Base-by-base conservation (phyloP, 805 yeast species). In the Aciculoconidium aculeatum region DNA sequence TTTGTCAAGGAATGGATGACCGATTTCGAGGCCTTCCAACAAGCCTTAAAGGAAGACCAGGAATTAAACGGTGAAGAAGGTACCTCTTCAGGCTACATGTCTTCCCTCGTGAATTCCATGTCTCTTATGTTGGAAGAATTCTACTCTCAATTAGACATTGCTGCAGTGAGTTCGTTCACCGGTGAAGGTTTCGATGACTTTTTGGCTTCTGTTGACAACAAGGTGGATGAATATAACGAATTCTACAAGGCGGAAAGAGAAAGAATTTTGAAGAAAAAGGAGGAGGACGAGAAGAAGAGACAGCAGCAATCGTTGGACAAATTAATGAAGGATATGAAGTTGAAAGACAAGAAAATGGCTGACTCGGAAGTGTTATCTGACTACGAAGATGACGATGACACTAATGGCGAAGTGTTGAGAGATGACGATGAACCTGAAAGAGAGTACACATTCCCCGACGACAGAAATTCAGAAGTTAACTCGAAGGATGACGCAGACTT, bases 1-100 rank as follows among this genome's bases (percentile, higher is more conserved):
- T 87, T 88, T 60, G 96, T 95, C 13, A 78, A 76, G 49, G 94
- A 85, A 42, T 92, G 99, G 99, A 86, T 92, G 96, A 74, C 80
- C 2, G 98, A 92, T 58, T 92, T 92, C 55, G 96, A 90, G 55
- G 68, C 76, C 10, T 92, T 92, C 65, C 97, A 90, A 55, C 61
- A 58, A 13, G 94, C 94, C 2, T 61, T 90, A 32, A 67, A 69
- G 39, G 65, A 67, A 17, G 81, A 80, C 51, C 76, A 77, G 36
- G 87, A 82, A 26, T 57, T 72, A 28, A 80, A 74, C 40, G 80
- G 77, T 20, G 76, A 70, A 29, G 73, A 70, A 14, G 69, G 72
- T 5, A 56, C 70, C 13, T 74, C 78, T 3, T 77, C 90, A 3
- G 96, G 96, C 2, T 92, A 92, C 55, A 92, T 92, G 98, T 75